Conservation (phyloP, 2,329 filamentous ascomycete species). For the Aspergillus versicolor region DNA sequence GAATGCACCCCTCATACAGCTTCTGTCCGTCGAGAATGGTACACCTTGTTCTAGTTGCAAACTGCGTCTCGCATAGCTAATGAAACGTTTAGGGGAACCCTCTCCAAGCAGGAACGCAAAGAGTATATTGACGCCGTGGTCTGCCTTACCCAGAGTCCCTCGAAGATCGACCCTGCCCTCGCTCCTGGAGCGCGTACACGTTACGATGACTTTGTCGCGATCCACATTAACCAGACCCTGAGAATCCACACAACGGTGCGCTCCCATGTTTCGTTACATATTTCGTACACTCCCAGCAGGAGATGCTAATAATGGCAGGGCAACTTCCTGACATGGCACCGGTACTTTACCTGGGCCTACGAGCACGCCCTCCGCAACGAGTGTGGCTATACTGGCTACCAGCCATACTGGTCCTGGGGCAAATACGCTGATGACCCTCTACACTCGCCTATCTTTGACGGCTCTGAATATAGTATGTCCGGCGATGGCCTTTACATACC, state of each 20-base stretch:
- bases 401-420: constrained; percentile 43
- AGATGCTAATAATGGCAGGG: constrained; percentile 12
- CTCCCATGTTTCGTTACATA: not conserved
- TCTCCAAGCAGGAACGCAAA: constrained; percentile 8
- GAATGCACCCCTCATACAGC: constrained; percentile 16
- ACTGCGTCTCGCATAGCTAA: not conserved
- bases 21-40: constrained; percentile 21
- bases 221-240: constrained; percentile 50
- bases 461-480: constrained; percentile 42
- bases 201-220: constrained; percentile 53
- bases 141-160: constrained; percentile 34
- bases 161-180: constrained; percentile 18
- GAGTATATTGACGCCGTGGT: constrained; percentile 48
- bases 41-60: constrained; percentile 6
- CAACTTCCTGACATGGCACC: constrained; percentile 46
- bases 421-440: constrained; percentile 31
- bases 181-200: constrained; percentile 46
- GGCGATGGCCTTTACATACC: constrained; percentile 44
- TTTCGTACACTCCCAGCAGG: not conserved
- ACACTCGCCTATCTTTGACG: constrained; percentile 36
- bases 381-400: constrained; percentile 44
- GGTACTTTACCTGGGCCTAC: constrained; percentile 44
- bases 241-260: constrained; percentile 43
- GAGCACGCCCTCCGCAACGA: constrained; percentile 45
- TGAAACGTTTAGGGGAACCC: constrained; percentile 1